These are phyloP conservation scores for Trichoderma sp. DNA, from an alignment of 2,329 filamentous ascomycete genomes.

Conservation along the genomic window DNA sequence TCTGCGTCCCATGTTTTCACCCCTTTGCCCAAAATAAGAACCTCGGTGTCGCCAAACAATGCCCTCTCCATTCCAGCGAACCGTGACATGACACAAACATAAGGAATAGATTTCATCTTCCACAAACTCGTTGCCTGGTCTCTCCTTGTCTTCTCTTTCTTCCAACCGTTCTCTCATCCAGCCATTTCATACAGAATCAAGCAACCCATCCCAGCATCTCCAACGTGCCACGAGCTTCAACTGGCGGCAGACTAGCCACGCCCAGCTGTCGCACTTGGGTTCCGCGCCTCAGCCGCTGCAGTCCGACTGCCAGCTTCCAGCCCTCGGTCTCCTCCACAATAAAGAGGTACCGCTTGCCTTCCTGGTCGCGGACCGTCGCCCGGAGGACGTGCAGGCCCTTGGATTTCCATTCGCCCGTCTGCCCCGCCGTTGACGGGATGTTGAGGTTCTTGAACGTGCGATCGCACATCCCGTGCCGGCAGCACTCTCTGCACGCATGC, in stretches of 20 bases:
- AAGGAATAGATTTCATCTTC: not conserved
- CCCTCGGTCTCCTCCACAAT: slow-evolving; percentile 65
- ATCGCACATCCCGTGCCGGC: slow-evolving; percentile 56
- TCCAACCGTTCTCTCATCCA: too few relatives aligned
- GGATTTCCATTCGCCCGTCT: slow-evolving; percentile 57
- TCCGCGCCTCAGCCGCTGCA: slow-evolving; percentile 63
- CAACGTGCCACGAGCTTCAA: slow-evolving; percentile 58
- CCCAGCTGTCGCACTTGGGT: slow-evolving; percentile 62
- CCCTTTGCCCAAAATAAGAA: slow-evolving; percentile 25
- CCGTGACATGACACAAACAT: slow-evolving; percentile 30
- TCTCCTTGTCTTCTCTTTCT: not conserved
- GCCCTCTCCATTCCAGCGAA: slow-evolving; percentile 36
- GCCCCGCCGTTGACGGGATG: slow-evolving; percentile 44
- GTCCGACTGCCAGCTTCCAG: slow-evolving; percentile 66
- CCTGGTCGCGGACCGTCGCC: slow-evolving; percentile 65
- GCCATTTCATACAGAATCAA: slow-evolving; percentile 24
- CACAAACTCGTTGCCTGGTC: not conserved
- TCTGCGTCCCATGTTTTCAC: not conserved
- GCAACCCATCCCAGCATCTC: slow-evolving; percentile 60
- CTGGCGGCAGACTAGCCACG: slow-evolving; percentile 57
- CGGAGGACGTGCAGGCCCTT: slow-evolving; percentile 64
- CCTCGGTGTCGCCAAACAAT: slow-evolving; percentile 39
- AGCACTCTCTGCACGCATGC: slow-evolving; percentile 65
- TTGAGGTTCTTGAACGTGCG: slow-evolving; percentile 50
- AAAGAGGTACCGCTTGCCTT: slow-evolving; percentile 67